These are phyloP conservation scores for Scutellaria baicalensis DNA, from an alignment of 257 asterid species.

Conservation along the genomic window DNA sequence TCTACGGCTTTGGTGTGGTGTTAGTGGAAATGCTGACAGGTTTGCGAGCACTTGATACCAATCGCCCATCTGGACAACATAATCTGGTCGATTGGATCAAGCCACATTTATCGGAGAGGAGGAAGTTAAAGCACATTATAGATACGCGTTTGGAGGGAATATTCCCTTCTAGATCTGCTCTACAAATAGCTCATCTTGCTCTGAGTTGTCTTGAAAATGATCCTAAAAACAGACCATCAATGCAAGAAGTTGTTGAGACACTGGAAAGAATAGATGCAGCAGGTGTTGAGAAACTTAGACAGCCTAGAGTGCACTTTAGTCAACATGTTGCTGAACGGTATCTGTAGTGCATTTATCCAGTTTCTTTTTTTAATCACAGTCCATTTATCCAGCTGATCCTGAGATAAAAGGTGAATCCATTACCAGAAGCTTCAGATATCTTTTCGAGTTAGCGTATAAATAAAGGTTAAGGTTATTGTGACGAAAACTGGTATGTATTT, in stretches of 20 bases:
- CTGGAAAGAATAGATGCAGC: too few species aligned
- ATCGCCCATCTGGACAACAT: conserved; percentile 4
- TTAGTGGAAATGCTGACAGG: conserved; percentile 33
- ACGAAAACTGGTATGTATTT: too few species aligned
- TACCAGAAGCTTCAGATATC: too few species aligned
- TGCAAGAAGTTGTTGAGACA: neutral
- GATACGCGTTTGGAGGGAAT: conserved; percentile 28
- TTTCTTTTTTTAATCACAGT: too few species aligned
- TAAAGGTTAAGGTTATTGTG: too few species aligned
- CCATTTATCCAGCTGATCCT: neutral
- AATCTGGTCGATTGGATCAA: conserved; percentile 21
- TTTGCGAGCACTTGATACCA: conserved; percentile 2
- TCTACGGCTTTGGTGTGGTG: conserved; percentile 32
- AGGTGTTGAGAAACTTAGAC: conserved; percentile 4
- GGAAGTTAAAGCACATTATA: conserved; percentile 17
- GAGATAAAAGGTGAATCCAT: neutral
- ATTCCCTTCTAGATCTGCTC: conserved; percentile 5
- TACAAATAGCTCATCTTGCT: conserved; percentile 23
- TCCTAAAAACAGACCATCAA: conserved; percentile 13
- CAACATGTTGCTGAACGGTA: neutral
- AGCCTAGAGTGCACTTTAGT: conserved; percentile 14
- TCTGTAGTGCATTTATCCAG: neutral
- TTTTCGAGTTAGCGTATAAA: too few species aligned
- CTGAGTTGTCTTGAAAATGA: conserved; percentile 16
- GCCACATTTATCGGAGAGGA: conserved; percentile 10